Base-by-base conservation (phyloP, 129 eudicot species). In the Arctium lappa region DNA sequence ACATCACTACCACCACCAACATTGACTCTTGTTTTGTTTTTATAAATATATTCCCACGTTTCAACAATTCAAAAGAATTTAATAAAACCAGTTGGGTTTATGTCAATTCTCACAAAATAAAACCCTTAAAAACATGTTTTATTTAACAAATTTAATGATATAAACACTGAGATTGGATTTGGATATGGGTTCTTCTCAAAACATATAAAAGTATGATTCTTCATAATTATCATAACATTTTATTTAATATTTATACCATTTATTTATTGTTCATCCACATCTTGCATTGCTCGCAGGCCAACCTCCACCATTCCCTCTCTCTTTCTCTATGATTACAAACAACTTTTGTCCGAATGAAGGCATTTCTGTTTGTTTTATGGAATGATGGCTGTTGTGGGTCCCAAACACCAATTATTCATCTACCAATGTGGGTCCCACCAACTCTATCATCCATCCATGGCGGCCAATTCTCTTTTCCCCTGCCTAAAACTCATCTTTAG, bases 1-100 rank as follows among this genome's bases (percentile, higher is more conserved):
- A 56, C 16, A 71, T 2, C 63, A 76, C 62, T 36, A 69, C 74
- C 75, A 62, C 80, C 83, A 79, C 83, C 83, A 65, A 79, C 87
- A 79, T 79, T 79, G 87, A 84, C 87, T 79, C 76, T 53, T 63
- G 76, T 84, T 73, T 73, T 84, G 80, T 38, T 48, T 72, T 56
- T 62, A 8, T 66, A 66, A 22, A 66, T 63, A 32, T 1, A 8
- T 79, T 11, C 83, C 83, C 83, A 84, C 68, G 80, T 63, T 84
- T 79, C 33, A 39, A 72, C 37, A 72, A 16, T 84, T 60, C 83
- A 84, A 83, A 15, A 13, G 36, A 70, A 40, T 27, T n/a, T 56
- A 22, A 72, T 79, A 2, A 6, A 8, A 53, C 38, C 72, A 77
- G 73, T 70, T 29, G 27, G 56, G 16, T 37, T 69, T 78, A 38